Evolutionary conservation across 192 early-diverging fungal genomes (phyloP).

Genomic region (Umbelopsis ramanniana): DNA sequence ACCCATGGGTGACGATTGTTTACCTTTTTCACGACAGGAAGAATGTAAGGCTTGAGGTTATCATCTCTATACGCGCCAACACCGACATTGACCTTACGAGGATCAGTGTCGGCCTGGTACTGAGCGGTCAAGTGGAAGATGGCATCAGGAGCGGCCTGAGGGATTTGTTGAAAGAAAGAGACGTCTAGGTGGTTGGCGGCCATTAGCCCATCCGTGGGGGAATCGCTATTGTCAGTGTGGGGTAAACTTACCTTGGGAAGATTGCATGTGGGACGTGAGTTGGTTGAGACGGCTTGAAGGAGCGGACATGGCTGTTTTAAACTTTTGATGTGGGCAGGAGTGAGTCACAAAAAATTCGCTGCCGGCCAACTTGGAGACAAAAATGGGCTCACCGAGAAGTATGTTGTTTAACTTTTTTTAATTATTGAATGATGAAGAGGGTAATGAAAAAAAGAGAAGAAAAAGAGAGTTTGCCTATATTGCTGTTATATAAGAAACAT

Average conservation of each 20-base stretch:
- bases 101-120: slow-evolving; percentile 79
- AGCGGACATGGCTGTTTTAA: slow-evolving; percentile 13
- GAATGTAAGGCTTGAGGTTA: slow-evolving; percentile 91
- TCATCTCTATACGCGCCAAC: slow-evolving; percentile 96
- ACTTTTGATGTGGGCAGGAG: neutral
- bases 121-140: slow-evolving; percentile 89
- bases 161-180: slow-evolving; percentile 55
- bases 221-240: neutral
- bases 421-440: neutral
- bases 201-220: neutral
- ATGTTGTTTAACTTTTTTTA: no score
- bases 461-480: neutral
- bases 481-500: neutral
- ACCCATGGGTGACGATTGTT: no score
- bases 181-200: slow-evolving; percentile 21
- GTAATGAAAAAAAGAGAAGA: neutral
- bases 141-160: slow-evolving; percentile 80
- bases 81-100: slow-evolving; percentile 90
- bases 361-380: no score
- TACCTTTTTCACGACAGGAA: slow-evolving; percentile 93
- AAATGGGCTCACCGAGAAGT: neutral
- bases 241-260: neutral
- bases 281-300: slow-evolving; percentile 17
- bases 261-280: slow-evolving; percentile 18
- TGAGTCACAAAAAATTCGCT: slow-evolving; percentile 13